These are phyloP conservation scores for Delonix regia DNA, from an alignment of 306 rosid genomes.

Conservation along the genomic window DNA sequence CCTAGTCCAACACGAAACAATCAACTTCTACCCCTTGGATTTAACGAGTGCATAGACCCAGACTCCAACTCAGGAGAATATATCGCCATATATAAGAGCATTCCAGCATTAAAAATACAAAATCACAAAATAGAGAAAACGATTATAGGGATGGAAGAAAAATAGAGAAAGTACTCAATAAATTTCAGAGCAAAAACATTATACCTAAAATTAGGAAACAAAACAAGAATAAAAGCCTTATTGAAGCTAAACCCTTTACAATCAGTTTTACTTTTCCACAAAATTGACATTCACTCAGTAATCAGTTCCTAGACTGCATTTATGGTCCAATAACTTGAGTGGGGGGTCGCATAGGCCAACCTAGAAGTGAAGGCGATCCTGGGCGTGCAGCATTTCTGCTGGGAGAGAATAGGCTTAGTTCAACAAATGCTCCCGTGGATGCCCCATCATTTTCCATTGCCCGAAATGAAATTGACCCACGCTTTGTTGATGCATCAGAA, in stretches of 20 bases:
- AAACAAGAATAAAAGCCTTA: slow-evolving; percentile 59
- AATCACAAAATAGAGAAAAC: slow-evolving; percentile 32
- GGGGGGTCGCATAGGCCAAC: slow-evolving; percentile 85
- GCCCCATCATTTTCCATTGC: slow-evolving; percentile 65
- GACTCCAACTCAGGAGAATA: not conserved
- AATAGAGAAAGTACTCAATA: slow-evolving; percentile 34
- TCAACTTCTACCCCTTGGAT: not conserved
- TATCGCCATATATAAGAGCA: slow-evolving; percentile 24
- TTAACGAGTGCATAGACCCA: not conserved
- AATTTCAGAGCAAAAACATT: slow-evolving; percentile 56
- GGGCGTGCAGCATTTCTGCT: slow-evolving; percentile 70
- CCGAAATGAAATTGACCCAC: slow-evolving; percentile 89
- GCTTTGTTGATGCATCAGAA: slow-evolving; percentile 77
- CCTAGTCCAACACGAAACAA: not conserved
- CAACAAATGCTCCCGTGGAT: slow-evolving; percentile 80
- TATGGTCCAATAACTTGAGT: slow-evolving; percentile 50
- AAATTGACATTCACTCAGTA: slow-evolving; percentile 71
- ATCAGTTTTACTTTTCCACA: slow-evolving; percentile 78
- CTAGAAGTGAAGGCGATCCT: slow-evolving; percentile 80
- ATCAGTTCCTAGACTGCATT: slow-evolving; percentile 48
- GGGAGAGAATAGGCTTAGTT: slow-evolving; percentile 90
- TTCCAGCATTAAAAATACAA: slow-evolving; percentile 38
- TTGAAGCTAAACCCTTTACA: slow-evolving; percentile 85
- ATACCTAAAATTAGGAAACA: slow-evolving; percentile 66
- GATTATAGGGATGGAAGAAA: slow-evolving; percentile 29